Evolutionary conservation across 1,284 basidiomycete genomes (phyloP), one percentile per base, ranked within the genome.

Genomic region (Agaricales sp.): DNA sequence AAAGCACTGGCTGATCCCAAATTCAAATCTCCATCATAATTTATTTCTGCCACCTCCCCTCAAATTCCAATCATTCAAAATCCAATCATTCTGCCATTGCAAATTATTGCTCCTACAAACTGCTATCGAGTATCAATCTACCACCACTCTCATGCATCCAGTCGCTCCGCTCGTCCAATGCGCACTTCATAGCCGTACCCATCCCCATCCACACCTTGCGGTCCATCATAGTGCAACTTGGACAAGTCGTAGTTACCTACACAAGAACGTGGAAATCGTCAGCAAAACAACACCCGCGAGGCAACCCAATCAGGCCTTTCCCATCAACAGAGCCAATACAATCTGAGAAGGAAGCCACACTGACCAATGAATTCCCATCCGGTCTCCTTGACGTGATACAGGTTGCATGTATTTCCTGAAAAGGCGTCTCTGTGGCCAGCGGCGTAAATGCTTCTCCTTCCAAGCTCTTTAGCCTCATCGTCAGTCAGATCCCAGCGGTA

Each of bases 361-460:
- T 46, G 60, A 92, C 91, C 88, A 59, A 94, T 86, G 70, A 93
- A 94, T 55, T 80, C 72, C 92, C 92, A 99, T 2, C 95, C 96
- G 53, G 90, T 77, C 66, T 96, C 86, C 63, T 91, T 87, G 59
- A 99, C 91, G 57, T 97, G 94, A 65, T 91, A 99, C 24, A 99
- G 74, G 69, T 99, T 99, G 70, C 90, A 86, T 2, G 91, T 87
- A 70, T 97, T 96, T 53, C 96, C 96, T 2, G 95, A 98, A 75
- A 90, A 99, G 0, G 95, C 96, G 65, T 99, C 96, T 55, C 94
- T 84, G 65, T 99, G 95, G 52, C 92, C 92, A 44, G 96, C 96
- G 43, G 95, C 96, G 57, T 96, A 94, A 64, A 99, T 99, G 57
- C 92, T 94, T 57, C 95, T 74, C 61, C 92, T 73, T 11, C 90